These are phyloP conservation scores for Exophiala bonariae DNA, from an alignment of 2,329 filamentous ascomycete species.

Conservation along the genomic window DNA sequence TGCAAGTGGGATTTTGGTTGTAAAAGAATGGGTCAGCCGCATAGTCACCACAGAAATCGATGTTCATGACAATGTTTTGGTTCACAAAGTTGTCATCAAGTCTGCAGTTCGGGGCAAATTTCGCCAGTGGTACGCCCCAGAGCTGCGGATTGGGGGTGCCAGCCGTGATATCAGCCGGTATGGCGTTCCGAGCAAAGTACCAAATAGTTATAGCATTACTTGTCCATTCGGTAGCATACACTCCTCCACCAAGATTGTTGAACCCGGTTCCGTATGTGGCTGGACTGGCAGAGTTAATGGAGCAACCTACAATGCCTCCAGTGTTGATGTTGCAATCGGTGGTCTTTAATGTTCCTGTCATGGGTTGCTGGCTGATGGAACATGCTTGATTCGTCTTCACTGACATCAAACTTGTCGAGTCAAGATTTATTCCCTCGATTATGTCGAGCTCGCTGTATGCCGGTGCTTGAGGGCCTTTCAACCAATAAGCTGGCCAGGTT, in stretches of 20 bases:
- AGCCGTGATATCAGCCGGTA: slow-evolving; percentile 45
- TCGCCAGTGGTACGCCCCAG: slow-evolving; percentile 48
- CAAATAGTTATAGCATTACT: slow-evolving; percentile 69
- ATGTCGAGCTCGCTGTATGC: slow-evolving; percentile 10
- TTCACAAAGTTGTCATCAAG: slow-evolving; percentile 40
- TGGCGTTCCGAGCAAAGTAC: slow-evolving; percentile 54
- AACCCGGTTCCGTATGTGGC: slow-evolving; percentile 53
- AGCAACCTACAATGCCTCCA: slow-evolving; percentile 57
- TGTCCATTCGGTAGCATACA: slow-evolving; percentile 77
- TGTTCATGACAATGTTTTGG: slow-evolving; percentile 49
- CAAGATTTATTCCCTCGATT: slow-evolving; percentile 2
- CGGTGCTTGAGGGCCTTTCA: slow-evolving; percentile 26
- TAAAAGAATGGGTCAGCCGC: slow-evolving; percentile 54
- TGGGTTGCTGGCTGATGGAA: slow-evolving; percentile 11
- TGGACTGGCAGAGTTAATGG: slow-evolving; percentile 51
- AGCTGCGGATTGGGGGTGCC: slow-evolving; percentile 37
- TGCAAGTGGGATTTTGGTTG: slow-evolving; percentile 52
- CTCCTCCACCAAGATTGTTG: slow-evolving; percentile 55
- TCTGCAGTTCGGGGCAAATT: slow-evolving; percentile 55
- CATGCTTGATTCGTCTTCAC: slow-evolving; percentile 1
- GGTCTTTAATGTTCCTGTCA: slow-evolving; percentile 48
- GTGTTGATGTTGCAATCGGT: slow-evolving; percentile 59
- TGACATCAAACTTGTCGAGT: slow-evolving; percentile 1
- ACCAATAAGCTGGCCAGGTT: slow-evolving; percentile 66
- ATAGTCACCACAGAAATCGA: slow-evolving; percentile 58